These are phyloP conservation scores for Didymellaceae sp. DNA, from an alignment of 2,329 filamentous ascomycete species.

Conservation along the genomic window DNA sequence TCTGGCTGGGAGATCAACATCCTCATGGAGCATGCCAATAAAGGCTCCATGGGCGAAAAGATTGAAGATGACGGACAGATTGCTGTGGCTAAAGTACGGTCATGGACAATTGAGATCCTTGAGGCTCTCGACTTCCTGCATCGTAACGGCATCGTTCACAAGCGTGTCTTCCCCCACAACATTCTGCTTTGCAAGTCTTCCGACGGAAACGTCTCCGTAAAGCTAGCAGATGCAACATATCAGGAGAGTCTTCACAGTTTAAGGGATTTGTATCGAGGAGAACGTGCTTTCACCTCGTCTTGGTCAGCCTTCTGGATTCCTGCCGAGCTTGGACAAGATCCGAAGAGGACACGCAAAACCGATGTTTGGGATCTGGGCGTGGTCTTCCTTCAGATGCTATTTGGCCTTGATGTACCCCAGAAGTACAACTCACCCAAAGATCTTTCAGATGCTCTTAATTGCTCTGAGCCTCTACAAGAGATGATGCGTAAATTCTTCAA, in stretches of 20 bases:
- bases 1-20: constrained; percentile 74
- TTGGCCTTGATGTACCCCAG: constrained; percentile 77
- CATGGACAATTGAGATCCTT: constrained; percentile 90
- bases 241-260: constrained; percentile 72
- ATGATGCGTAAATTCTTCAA: constrained; percentile 85
- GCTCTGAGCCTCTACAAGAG: constrained; percentile 79
- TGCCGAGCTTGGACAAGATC: constrained; percentile 73
- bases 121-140: constrained; percentile 89
- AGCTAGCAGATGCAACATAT: constrained; percentile 76
- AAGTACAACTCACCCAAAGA: constrained; percentile 80
- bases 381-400: constrained; percentile 91
- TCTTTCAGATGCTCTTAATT: constrained; percentile 71
- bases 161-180: constrained; percentile 80
- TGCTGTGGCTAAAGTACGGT: constrained; percentile 75
- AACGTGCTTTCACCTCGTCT: constrained; percentile 63
- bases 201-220: constrained; percentile 71
- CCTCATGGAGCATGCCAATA: constrained; percentile 77
- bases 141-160: constrained; percentile 81
- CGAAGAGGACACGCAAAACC: constrained; percentile 70
- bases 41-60: constrained; percentile 81
- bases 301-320: constrained; percentile 84
- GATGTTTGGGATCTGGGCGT: constrained; percentile 97
- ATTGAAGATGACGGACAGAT: constrained; percentile 79
- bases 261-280: constrained; percentile 59
- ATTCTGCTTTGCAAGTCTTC: constrained; percentile 75